Evolutionary conservation across 2,329 filamentous ascomycete genomes (phyloP), one percentile per base, ranked within the genome.

Genomic region (Penicillium sp.): DNA sequence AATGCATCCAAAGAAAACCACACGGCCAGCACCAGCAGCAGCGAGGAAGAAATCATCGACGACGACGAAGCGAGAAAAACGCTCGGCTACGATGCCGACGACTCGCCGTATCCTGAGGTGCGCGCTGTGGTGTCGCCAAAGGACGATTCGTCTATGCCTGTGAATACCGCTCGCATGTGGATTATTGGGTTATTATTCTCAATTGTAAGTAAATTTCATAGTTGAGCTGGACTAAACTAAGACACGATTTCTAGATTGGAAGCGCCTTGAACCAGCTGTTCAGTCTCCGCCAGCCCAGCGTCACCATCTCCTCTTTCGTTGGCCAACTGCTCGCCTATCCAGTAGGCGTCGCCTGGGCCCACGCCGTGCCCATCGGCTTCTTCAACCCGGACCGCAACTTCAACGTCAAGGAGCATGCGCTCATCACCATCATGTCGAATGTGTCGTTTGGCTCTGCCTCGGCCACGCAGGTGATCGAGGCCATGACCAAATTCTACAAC

Each of bases 401-500:
- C 64, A 76, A 67, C 40, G 69, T 68, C 49, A 68, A 72, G 61
- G 74, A 77, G 59, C 75, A 77, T 66, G 73, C 72, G 5, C 58
- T 77, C 45, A 71, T 77, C 58, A 75, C 74, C 0, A 77, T 77
- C 58, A 76, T 77, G 71, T 73, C 74, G 8, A 79, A 79, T 58
- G 71, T 77, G 38, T 79, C 75, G 14, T 77, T 78, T 52, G 70
- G 75, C 65, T 84, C 61, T 5, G 71, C 70, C 1, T 65, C 69
- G 24, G 71, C 71, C 3, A 73, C 70, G 9, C 71, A 73, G 55
- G 59, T 73, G 46, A 72, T 73, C 30, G 69, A 73, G 60, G 70
- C 70, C 5, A 64, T 68, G 49, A 66, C 72, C 51, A 73, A 72
- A 50, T 86, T 81, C 63, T 86, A 86, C 61, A 74, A 78, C 26